These are phyloP conservation scores for Phellinidium pouzarii DNA, from an alignment of 1,284 basidiomycete genomes.

Conservation along the genomic window DNA sequence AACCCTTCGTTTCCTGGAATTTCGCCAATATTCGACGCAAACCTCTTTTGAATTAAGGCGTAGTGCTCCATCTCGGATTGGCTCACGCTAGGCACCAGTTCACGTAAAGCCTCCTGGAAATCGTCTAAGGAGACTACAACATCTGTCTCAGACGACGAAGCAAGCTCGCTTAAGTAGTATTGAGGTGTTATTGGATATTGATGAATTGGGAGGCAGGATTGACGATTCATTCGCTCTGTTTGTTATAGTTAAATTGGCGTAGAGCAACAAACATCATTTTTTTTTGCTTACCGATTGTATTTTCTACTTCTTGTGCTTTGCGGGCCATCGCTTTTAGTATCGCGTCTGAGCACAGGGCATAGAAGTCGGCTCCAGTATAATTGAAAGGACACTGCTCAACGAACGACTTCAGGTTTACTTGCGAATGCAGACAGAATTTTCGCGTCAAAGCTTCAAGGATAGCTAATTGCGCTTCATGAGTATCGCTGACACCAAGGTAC, in stretches of 20 bases:
- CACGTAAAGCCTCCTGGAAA: constrained; percentile 70
- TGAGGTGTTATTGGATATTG: constrained; percentile 81
- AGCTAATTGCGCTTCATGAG: constrained; percentile 80
- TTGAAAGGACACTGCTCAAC: constrained; percentile 85
- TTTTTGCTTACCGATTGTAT: constrained; percentile 48
- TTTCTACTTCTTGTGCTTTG: constrained; percentile 77
- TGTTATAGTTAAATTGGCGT: constrained; percentile 13
- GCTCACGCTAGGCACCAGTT: constrained; percentile 85
- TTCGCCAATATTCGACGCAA: too few relatives aligned
- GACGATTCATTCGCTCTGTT: constrained; percentile 36
- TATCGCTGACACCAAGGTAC: constrained; percentile 90
- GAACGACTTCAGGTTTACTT: constrained; percentile 59
- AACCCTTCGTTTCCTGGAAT: too few relatives aligned
- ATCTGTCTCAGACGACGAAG: constrained; percentile 63
- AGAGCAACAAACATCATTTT: constrained; percentile 7
- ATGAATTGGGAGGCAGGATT: constrained; percentile 37
- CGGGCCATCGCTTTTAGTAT: constrained; percentile 93
- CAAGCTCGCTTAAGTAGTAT: constrained; percentile 89
- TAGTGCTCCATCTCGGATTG: constrained; percentile 90
- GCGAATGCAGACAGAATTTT: constrained; percentile 81
- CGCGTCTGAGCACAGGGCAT: constrained; percentile 95
- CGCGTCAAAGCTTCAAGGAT: constrained; percentile 89
- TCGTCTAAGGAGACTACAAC: constrained; percentile 71
- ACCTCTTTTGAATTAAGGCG: constrained; percentile 63
- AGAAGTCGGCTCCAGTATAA: constrained; percentile 96